Evolutionary conservation across 2,329 filamentous ascomycete species (phyloP), one percentile per base, ranked within the genome.

Genomic region (Colletotrichum orchidophilum): DNA sequence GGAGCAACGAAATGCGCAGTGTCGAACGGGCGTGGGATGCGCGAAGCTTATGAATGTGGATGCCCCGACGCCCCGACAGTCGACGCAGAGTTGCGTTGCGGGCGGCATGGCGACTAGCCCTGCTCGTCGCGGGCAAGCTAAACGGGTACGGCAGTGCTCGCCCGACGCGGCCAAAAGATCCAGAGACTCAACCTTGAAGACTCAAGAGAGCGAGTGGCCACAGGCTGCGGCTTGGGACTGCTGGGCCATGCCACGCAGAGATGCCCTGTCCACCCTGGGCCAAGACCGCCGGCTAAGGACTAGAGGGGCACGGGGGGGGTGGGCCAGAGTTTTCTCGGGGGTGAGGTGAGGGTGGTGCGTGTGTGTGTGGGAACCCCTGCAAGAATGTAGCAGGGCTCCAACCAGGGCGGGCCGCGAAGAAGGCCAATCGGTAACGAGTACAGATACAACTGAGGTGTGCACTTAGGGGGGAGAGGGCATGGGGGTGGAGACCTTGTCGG

Each of bases 1-100:
- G 53, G 60, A 42, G n/a, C 58, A 53, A 21, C 42, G 31, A 15
- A 15, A 46, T 9, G 12, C 3, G 1, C 59, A 33, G 9, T 1
- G n/a, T 2, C 3, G n/a, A 29, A 24, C 46, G 58, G 58, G 42
- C 46, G 65, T 46, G 69, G 69, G 69, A 71, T 46, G 69, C 58
- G 53, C 69, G 69, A 71, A 69, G 69, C 69, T 71, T 71, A 69
- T 71, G 65, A 71, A 71, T 69, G 64, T 58, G 64, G 53, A 63
- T 68, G 58, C 46, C 64, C 49, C 31, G 49, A 29, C 49, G 60
- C 49, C 31, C 49, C 24, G 46, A 33, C 64, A 60, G 31, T 31
- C 63, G 39, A 49, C 53, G 31, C 52, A 63, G 50, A 71, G 69
- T 71, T 71, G 67, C 64, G 64, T 68, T 71, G 69, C 69, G 69